A percentile compares a stretch with the other conserved stretches of the same genome.
Conservation (phyloP, 352 stramenopile species). For the Phytophthora aleatoria region DNA sequence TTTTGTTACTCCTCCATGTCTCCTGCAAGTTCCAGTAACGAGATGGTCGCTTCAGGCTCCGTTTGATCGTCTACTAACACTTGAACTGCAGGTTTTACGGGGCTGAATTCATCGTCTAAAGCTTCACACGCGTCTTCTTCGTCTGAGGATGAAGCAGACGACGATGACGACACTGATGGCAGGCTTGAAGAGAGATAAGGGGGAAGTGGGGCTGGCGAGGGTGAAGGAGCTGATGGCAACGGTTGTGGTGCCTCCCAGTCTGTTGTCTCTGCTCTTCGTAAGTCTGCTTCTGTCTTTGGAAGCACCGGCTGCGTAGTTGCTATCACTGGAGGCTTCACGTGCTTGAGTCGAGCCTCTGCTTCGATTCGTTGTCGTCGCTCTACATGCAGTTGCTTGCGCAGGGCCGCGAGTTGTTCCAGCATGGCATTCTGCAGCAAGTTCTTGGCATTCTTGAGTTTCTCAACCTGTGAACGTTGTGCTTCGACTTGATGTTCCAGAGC, state of each 20-base stretch:
- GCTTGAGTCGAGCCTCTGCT: constrained; percentile 68
- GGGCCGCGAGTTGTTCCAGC: constrained; percentile 76
- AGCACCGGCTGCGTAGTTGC: background rate
- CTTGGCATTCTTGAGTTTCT: constrained; percentile 81
- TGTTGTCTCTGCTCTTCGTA: constrained; percentile 5
- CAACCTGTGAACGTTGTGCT: constrained; percentile 67
- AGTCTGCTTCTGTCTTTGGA: constrained; percentile 1
- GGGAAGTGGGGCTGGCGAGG: constrained; percentile 40
- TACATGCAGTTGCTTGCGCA: constrained; percentile 79
- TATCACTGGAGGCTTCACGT: constrained; percentile 28
- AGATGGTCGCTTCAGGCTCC: constrained; percentile 36
- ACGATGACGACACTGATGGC: constrained; percentile 24
- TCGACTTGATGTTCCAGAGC: constrained; percentile 61
- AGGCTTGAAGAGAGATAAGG: constrained; percentile 34
- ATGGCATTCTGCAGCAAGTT: constrained; percentile 81
- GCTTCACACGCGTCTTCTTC: constrained; percentile 26
- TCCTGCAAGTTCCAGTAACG: constrained; percentile 57
- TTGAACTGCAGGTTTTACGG: constrained; percentile 2
- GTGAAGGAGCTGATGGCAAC: constrained; percentile 42
- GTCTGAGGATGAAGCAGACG: constrained; percentile 37
- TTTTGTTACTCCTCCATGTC: constrained; percentile 7
- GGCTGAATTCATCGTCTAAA: constrained; percentile 23
- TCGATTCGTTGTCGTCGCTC: constrained; percentile 75
- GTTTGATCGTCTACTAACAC: constrained; percentile 6
- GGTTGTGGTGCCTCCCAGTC: constrained; percentile 49